Percentiles rank a stretch among this genome's conserved stretches.
Evolutionary conservation across 345 rosid species (phyloP).

Genomic region (Hibiscus trionum): DNA sequence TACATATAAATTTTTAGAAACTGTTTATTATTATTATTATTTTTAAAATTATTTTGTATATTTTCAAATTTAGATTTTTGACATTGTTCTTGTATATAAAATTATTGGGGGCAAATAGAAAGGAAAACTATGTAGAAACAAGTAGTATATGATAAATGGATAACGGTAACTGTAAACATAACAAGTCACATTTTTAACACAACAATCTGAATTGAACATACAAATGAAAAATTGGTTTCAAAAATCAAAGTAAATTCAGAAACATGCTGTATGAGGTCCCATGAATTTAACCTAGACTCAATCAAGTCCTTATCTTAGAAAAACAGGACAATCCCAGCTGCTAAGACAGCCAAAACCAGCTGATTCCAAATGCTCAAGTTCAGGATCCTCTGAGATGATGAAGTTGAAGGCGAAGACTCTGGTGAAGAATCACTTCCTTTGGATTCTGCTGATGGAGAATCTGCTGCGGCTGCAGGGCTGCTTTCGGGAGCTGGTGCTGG

Average conservation of each 20-base stretch:
- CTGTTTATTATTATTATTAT: too few species aligned
- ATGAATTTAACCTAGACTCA: constrained; percentile 15
- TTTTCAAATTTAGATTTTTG: too few species aligned
- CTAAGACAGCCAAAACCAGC: constrained; percentile 33
- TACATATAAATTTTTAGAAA: too few species aligned
- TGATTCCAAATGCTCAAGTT: constrained; percentile 26
- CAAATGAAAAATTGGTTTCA: constrained; percentile 22
- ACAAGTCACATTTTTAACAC: constrained; percentile 9
- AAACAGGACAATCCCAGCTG: constrained; percentile 41
- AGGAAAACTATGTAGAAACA: neutral
- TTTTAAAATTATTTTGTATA: too few species aligned
- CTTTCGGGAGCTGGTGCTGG: constrained; percentile 49
- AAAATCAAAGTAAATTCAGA: constrained; percentile 14
- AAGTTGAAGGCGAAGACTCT: constrained; percentile 29
- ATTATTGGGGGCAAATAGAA: neutral
- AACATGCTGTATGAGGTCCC: constrained; percentile 8
- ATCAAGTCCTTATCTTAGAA: constrained; percentile 25
- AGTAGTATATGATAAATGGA: neutral
- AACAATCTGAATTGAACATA: constrained; percentile 6
- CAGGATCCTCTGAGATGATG: constrained; percentile 37
- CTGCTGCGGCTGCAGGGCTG: constrained; percentile 56
- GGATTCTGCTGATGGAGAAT: constrained; percentile 45
- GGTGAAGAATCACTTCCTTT: constrained; percentile 26
- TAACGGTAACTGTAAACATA: constrained; percentile 2
- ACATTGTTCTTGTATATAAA: too few species aligned